Percentiles rank a stretch among this genome's conserved stretches.
Conservation (phyloP, 2,329 filamentous ascomycete species). For the Lecanosticta acicola region DNA sequence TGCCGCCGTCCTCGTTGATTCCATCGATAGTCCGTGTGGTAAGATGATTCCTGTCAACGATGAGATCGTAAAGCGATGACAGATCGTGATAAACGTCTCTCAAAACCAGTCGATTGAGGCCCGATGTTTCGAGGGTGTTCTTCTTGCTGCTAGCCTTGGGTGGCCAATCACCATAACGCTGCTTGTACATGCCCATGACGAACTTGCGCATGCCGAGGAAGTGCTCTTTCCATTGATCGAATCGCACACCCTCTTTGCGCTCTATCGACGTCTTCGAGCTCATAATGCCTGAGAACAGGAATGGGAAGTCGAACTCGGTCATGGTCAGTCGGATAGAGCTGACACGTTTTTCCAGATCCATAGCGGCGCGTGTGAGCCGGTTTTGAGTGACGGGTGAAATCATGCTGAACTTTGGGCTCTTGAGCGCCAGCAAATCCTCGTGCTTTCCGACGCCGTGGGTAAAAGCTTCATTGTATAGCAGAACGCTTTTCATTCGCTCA, state of each 20-base stretch:
- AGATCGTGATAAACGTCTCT: slow-evolving; percentile 80
- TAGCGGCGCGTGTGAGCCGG: slow-evolving; percentile 72
- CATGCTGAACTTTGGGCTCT: slow-evolving; percentile 62
- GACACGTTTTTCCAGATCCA: slow-evolving; percentile 71
- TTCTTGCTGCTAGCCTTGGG: slow-evolving; percentile 89
- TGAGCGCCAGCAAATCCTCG: slow-evolving; percentile 63
- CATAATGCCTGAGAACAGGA: slow-evolving; percentile 80
- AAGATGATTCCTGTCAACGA: slow-evolving; percentile 72
- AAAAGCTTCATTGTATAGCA: slow-evolving; percentile 86
- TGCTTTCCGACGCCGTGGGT: slow-evolving; percentile 84
- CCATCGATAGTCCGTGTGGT: slow-evolving; percentile 75
- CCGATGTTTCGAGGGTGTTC: slow-evolving; percentile 79
- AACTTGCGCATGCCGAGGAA: slow-evolving; percentile 72
- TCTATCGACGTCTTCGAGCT: slow-evolving; percentile 74
- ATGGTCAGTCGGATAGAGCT: slow-evolving; percentile 65
- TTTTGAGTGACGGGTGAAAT: slow-evolving; percentile 68
- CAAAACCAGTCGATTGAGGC: slow-evolving; percentile 77
- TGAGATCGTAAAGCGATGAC: slow-evolving; percentile 77
- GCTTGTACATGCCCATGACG: slow-evolving; percentile 63
- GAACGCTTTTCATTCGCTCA: slow-evolving; percentile 74
- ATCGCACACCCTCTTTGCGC: slow-evolving; percentile 67
- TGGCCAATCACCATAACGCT: slow-evolving; percentile 71
- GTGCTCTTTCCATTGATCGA: slow-evolving; percentile 73
- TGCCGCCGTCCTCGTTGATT: slow-evolving; percentile 48
- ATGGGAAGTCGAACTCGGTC: slow-evolving; percentile 86